Evolutionary conservation across 1,139 yeast species (phyloP), one percentile per base, ranked within the genome.

Genomic region (Pichia sp.): DNA sequence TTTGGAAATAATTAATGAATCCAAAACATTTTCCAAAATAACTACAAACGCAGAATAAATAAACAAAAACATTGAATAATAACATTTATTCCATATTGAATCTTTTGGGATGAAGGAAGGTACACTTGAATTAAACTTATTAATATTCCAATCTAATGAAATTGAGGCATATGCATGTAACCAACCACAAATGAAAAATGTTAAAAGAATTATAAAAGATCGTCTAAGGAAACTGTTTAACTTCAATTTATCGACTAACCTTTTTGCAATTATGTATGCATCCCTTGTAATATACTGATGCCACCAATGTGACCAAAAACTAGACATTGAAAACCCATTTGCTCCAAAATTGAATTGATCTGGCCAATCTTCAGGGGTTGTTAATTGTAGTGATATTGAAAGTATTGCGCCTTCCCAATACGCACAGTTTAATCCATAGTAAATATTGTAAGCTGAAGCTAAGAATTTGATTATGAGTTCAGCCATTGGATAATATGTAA

Each of bases 301-400:
- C 53, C 53, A 51, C 52, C 53, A 51, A 20, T 23, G 6, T 15
- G 49, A 37, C 53, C 53, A 51, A 26, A 51, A 51, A 0, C 30
- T 24, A 16, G 34, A 15, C 41, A 51, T 41, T 3, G 37, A 20
- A 9, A 20, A 44, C 3, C 45, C 53, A 6, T 44, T 44, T 23
- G 23, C 4, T 20, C 45, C 43, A 4, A 48, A 4, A 25, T 46
- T 45, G 30, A 51, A 51, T 42, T 34, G 36, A 27, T 39, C 45
- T 5, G 53, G 53, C 52, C 52, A 51, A 12, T 51, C 46, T 22
- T 49, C 43, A 11, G 40, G 41, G 11, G 34, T 32, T 2, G 48
- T 41, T 9, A 48, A 18, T 7, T 43, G 43, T 3, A 39, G 11
- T 7, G 26, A 12, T 18, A 51, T 7, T 11, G 52, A 51, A 2